phyloP scores from a whole-genome alignment of 2,329 filamentous ascomycete genomes.

The Hymenoscyphus albidus region DNA sequence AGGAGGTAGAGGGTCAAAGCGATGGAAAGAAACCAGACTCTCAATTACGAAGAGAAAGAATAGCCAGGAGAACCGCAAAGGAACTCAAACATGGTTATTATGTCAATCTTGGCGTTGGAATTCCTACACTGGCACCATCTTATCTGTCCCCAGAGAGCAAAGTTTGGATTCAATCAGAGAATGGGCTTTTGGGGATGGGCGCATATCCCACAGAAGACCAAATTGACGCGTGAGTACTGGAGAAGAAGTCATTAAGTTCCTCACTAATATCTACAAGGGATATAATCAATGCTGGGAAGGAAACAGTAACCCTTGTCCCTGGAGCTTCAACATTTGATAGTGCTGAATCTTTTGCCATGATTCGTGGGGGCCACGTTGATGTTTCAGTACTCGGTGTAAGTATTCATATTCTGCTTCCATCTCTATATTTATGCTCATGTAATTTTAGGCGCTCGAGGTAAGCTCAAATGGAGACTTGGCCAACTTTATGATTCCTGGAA shows the following conservation, averaged over 20 bases:
- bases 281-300: slow-evolving; percentile 83
- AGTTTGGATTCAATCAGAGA: slow-evolving; percentile 84
- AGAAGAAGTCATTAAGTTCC: not conserved
- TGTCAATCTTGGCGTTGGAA: slow-evolving; percentile 78
- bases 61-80: slow-evolving; percentile 72
- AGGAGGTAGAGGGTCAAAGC: slow-evolving; percentile 37
- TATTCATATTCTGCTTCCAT: slow-evolving; percentile 18
- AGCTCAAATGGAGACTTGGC: slow-evolving; percentile 74
- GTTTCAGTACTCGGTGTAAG: slow-evolving; percentile 70
- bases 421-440: not conserved
- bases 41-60: slow-evolving; percentile 60
- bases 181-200: slow-evolving; percentile 80
- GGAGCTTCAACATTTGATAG: slow-evolving; percentile 77
- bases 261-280: slow-evolving; percentile 43
- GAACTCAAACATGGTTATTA: slow-evolving; percentile 76
- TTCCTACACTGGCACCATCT: slow-evolving; percentile 79
- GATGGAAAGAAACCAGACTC: slow-evolving; percentile 40
- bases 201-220: slow-evolving; percentile 70
- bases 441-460: slow-evolving; percentile 51
- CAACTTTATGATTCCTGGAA: slow-evolving; percentile 88
- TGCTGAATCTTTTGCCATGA: slow-evolving; percentile 83
- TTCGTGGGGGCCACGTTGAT: slow-evolving; percentile 77
- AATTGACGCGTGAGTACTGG: slow-evolving; percentile 54
- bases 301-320: slow-evolving; percentile 75
- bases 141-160: slow-evolving; percentile 65